A percentile compares a stretch with the other conserved stretches of the same genome.
phyloP scores from a whole-genome alignment of 2,329 filamentous ascomycete species.

The Diaporthe aspalathi region DNA sequence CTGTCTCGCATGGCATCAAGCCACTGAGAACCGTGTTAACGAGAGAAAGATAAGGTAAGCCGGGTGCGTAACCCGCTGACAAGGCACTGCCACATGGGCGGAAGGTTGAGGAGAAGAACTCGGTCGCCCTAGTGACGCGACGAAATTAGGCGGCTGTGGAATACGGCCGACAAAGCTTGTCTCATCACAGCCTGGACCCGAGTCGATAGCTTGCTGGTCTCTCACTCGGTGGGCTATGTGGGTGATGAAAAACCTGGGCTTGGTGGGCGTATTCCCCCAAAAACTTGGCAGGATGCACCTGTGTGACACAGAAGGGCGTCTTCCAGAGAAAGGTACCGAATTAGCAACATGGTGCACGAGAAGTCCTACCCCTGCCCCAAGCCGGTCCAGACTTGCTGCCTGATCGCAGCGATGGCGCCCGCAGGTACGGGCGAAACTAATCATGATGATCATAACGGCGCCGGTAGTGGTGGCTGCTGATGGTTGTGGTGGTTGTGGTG shows the following conservation, averaged over 20 bases:
- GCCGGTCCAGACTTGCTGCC: constrained; percentile 4
- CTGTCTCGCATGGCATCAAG: constrained; percentile 23
- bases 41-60: constrained; percentile 25
- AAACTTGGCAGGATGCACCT: constrained; percentile 18
- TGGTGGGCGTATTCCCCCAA: not conserved
- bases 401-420: not conserved
- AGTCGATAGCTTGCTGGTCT: not conserved
- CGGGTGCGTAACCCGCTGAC: not conserved
- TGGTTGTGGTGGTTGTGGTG: not conserved
- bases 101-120: not conserved
- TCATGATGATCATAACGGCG: not conserved
- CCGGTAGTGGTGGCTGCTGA: not conserved
- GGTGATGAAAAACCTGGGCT: not conserved
- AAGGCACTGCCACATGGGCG: constrained; percentile 15
- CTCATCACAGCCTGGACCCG: not conserved
- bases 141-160: constrained; percentile 23
- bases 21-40: constrained; percentile 35
- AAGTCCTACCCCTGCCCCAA: not conserved
- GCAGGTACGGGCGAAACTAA: not conserved
- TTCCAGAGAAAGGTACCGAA: constrained; percentile 13
- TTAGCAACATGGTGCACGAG: constrained; percentile 4
- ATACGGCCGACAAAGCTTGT: not conserved
- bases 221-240: not conserved
- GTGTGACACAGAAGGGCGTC: not conserved
- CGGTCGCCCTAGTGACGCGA: not conserved